Evolutionary conservation across 495 filamentous ascomycete species (phyloP).

Genomic region (Acidomyces sp.): DNA sequence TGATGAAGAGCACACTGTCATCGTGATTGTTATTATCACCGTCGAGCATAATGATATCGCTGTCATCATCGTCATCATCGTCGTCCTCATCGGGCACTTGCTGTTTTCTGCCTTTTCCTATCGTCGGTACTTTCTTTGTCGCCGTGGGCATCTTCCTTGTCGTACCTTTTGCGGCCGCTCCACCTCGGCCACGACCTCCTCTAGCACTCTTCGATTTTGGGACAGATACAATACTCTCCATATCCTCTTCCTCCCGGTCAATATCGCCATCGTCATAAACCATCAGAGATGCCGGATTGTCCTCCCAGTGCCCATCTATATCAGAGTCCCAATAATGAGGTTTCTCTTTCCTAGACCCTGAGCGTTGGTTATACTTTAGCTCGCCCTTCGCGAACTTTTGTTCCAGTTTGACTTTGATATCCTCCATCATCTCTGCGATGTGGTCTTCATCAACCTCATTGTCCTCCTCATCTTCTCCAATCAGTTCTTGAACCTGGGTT

Average conservation of each 20-base stretch:
- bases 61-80: slow-evolving; percentile 44
- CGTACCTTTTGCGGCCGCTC: slow-evolving; percentile 30
- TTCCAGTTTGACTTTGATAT: slow-evolving; percentile 56
- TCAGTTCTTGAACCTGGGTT: slow-evolving; percentile 61
- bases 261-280: slow-evolving; percentile 45
- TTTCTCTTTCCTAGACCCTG: slow-evolving; percentile 55
- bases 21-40: slow-evolving; percentile 42
- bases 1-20: slow-evolving; percentile 40
- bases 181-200: slow-evolving; percentile 39
- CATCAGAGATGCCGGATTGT: slow-evolving; percentile 62
- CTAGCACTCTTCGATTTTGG: slow-evolving; percentile 28
- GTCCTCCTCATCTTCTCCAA: slow-evolving; percentile 31
- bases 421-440: slow-evolving; percentile 59
- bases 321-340: slow-evolving; percentile 81
- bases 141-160: slow-evolving; percentile 13
- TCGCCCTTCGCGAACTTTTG: slow-evolving; percentile 55
- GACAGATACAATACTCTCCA: slow-evolving; percentile 24
- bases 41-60: slow-evolving; percentile 47
- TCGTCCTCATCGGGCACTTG: slow-evolving; percentile 45
- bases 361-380: slow-evolving; percentile 41
- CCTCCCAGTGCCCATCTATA: slow-evolving; percentile 70
- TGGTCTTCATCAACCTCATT: slow-evolving; percentile 56
- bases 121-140: slow-evolving; percentile 24
- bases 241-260: slow-evolving; percentile 36
- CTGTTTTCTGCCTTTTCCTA: slow-evolving; percentile 32